phyloP scores from a whole-genome alignment of 306 rosid genomes.

The Cajanus cajan region DNA sequence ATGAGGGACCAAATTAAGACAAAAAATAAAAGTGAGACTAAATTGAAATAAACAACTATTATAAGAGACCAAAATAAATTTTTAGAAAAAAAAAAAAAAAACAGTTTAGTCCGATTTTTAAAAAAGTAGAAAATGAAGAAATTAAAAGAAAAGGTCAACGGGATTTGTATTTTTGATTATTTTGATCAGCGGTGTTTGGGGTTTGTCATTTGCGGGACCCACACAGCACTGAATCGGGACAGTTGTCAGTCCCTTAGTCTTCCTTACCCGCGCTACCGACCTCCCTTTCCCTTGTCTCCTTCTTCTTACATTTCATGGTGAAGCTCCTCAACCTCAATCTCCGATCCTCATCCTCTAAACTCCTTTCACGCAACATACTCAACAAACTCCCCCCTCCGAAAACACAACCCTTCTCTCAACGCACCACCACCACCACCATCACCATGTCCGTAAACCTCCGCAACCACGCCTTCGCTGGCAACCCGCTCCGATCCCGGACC shows the following conservation, averaged over 20 bases:
- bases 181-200: too few species aligned
- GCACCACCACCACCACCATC: not conserved
- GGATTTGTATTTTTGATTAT: too few species aligned
- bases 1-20: too few species aligned
- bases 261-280: not conserved
- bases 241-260: not conserved
- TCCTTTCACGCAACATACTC: not conserved
- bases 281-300: not conserved
- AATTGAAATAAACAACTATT: too few species aligned
- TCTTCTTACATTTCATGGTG: not conserved
- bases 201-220: not conserved
- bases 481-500: constrained; percentile 56
- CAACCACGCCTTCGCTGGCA: constrained; percentile 72
- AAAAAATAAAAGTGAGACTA: too few species aligned
- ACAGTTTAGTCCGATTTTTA: too few species aligned
- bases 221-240: not conserved
- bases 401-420: constrained; percentile 30
- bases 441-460: constrained; percentile 58
- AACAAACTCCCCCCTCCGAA: not conserved
- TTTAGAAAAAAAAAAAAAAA: too few species aligned
- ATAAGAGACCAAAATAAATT: too few species aligned
- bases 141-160: too few species aligned
- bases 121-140: too few species aligned
- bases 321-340: not conserved
- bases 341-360: not conserved